Evolutionary conservation across 129 eudicot species (phyloP), one percentile per base, ranked within the genome.

Genomic region (Centella asiatica): DNA sequence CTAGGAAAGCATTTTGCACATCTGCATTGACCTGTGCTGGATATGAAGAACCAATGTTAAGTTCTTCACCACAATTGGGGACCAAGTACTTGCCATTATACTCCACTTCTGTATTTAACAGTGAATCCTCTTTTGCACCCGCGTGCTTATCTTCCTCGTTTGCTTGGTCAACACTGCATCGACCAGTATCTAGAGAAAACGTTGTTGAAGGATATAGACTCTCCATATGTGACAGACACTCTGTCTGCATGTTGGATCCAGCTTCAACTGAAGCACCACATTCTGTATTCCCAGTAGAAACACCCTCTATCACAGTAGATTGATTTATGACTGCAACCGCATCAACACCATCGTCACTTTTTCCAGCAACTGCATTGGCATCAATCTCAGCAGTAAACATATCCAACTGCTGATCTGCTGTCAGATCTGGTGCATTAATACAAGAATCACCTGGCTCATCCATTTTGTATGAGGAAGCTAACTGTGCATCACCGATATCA

Each of bases 401-500:
- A 58, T 59, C 65, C 27, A 2, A 18, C 15, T 31, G 72, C 15
- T 72, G 73, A 76, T 74, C 75, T 55, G 37, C 57, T 27, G 32
- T 29, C 53, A 36, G 15, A 36, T 49, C 73, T 58, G 80, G 69
- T 59, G 57, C 78, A 65, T 73, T 64, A 3, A 47, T 20, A 49
- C 63, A 44, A 54, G 58, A 29, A 42, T 63, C 76, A 65, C 61
- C 78, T 46, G 48, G 54, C 45, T 67, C 85, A 24, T 22, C 33
- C 72, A 56, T 50, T 71, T 52, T 54, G 24, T n/a, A 64, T 71
- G 47, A 53, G 46, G 3, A 57, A 5, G 42, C 28, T 50, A 61
- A 76, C 78, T 60, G 83, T 57, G 63, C 39, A 72, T 56, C 78
- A 74, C 9, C 60, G 33, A 44, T 39, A 62, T 74, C 74, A 62